Conservation (phyloP, 805 yeast species). For the Priceomyces castillae region DNA sequence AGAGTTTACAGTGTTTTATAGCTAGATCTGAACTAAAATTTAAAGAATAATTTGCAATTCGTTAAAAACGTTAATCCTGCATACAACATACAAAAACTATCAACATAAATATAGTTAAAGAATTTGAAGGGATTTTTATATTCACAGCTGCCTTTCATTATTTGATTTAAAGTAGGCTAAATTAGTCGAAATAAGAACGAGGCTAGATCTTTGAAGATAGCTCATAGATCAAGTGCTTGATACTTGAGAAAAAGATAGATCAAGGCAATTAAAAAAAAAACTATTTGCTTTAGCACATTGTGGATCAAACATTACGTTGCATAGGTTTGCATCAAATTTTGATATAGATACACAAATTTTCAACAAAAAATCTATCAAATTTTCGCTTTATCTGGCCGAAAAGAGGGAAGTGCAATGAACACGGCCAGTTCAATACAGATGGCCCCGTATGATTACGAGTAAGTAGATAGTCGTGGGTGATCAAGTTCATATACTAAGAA, state of each 20-base stretch:
- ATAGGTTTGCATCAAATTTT: not conserved
- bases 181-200: not conserved
- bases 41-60: not conserved
- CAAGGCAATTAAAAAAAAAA: too few relatives aligned
- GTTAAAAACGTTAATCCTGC: not conserved
- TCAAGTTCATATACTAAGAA: conserved; percentile 1
- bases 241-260: too few relatives aligned
- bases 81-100: not conserved
- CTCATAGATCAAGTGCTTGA: not conserved
- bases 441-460: conserved; percentile 23
- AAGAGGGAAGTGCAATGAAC: not conserved
- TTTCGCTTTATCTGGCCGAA: not conserved
- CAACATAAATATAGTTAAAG: not conserved
- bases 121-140: not conserved
- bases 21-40: too few relatives aligned
- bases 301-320: not conserved
- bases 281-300: not conserved
- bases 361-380: not conserved
- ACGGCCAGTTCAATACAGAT: conserved; percentile 15
- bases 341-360: not conserved
- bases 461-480: not conserved
- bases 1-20: too few relatives aligned
- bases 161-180: not conserved
- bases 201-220: not conserved
- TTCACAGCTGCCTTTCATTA: not conserved